Conservation (phyloP, 1,284 basidiomycete species). For the Boletus semigastroideus region DNA sequence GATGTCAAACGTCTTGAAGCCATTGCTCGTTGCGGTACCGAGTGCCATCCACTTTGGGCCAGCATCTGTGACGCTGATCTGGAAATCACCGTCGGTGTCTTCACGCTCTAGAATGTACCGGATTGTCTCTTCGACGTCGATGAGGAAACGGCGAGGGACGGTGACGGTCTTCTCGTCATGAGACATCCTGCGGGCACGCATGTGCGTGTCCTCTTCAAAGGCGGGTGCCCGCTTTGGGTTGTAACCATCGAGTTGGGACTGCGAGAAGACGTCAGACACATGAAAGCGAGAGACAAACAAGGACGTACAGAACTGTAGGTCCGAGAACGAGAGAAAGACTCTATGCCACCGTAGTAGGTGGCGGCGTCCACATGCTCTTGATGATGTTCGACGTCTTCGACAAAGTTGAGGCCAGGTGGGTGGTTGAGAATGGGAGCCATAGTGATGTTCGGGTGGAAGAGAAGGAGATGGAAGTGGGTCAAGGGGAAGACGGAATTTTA, state of each 20-base stretch:
- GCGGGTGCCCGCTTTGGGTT: constrained; percentile 63
- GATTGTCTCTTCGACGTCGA: constrained; percentile 99
- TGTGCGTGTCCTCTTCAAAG: constrained; percentile 75
- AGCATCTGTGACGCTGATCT: constrained; percentile 95
- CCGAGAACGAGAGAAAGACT: constrained; percentile 74
- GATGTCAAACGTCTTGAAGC: constrained; percentile 96
- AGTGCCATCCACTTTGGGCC: constrained; percentile 96
- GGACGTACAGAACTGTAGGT: constrained; percentile 78
- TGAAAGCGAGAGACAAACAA: background rate
- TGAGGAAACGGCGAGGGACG: constrained; percentile 83
- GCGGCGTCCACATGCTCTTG: constrained; percentile 68
- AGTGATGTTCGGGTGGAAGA: background rate
- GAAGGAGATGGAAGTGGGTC: constrained; percentile 9
- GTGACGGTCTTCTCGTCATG: constrained; percentile 81
- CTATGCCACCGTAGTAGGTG: constrained; percentile 80
- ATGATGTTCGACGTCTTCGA: constrained; percentile 58
- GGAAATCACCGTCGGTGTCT: constrained; percentile 96
- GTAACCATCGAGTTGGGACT: constrained; percentile 67
- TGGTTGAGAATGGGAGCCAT: constrained; percentile 55
- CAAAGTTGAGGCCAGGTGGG: constrained; percentile 62
- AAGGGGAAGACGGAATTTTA: constrained; percentile 15
- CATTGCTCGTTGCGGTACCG: constrained; percentile 96
- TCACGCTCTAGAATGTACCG: constrained; percentile 96
- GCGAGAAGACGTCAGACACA: constrained; percentile 18
- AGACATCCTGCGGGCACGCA: constrained; percentile 74